Conservation (phyloP, 129 eudicot species). For the Artemisia argyi region DNA sequence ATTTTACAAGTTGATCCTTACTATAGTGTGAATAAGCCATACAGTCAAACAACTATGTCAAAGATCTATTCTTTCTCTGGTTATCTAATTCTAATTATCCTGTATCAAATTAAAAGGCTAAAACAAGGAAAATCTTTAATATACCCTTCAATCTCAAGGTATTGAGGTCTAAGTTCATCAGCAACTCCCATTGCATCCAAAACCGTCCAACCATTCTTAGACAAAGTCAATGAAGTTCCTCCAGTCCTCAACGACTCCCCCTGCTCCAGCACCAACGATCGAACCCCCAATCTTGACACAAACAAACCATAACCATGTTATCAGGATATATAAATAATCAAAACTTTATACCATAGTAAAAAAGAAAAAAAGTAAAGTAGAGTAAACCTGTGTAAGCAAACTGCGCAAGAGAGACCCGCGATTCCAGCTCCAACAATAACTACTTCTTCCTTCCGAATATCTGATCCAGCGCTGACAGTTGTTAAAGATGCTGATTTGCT, state of each 20-base stretch:
- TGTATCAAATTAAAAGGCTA: not conserved
- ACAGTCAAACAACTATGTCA: too few relatives aligned
- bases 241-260: conserved; percentile 72
- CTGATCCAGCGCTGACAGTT: conserved; percentile 20
- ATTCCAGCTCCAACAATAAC: conserved; percentile 92
- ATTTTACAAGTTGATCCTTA: too few relatives aligned
- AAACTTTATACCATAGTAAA: not conserved
- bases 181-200: conserved; percentile 90
- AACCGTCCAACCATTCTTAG: conserved; percentile 92
- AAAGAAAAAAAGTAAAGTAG: not conserved
- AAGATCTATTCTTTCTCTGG: too few relatives aligned
- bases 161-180: conserved; percentile 63
- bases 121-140: conserved; percentile 2
- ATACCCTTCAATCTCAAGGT: conserved; percentile 91
- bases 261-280: conserved; percentile 80
- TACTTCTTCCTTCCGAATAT: conserved; percentile 52
- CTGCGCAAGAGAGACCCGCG: conserved; percentile 88
- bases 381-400: conserved; percentile 72
- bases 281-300: conserved; percentile 61
- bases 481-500: conserved; percentile 26
- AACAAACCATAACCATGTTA: conserved; percentile 8
- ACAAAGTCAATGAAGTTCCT: conserved; percentile 56
- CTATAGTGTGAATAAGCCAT: too few relatives aligned
- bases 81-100: not conserved
- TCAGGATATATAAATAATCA: conserved; percentile 2